Conservation (phyloP, 768 basidiomycete genomes). For the Holtermannia corniformis region DNA sequence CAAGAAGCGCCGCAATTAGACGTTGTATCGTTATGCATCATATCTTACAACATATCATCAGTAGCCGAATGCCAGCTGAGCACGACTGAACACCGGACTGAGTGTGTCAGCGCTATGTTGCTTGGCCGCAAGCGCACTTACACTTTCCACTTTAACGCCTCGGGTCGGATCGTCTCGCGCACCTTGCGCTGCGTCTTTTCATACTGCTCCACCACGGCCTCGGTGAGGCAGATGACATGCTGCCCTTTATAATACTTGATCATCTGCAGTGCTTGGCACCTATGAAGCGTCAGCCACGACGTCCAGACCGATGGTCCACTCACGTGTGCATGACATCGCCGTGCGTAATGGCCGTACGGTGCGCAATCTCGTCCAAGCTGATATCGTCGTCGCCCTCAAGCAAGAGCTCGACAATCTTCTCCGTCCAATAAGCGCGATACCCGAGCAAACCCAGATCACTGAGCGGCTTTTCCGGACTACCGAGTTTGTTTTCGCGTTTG, state of each 20-base stretch:
- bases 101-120: background rate
- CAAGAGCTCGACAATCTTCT: constrained; percentile 85
- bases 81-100: constrained; percentile 26
- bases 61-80: constrained; percentile 30
- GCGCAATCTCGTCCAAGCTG: constrained; percentile 93
- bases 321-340: constrained; percentile 98
- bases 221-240: constrained; percentile 85
- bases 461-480: constrained; percentile 95
- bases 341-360: constrained; percentile 88
- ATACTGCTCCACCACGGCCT: constrained; percentile 81
- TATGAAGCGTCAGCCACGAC: constrained; percentile 36
- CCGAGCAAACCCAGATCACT: constrained; percentile 84
- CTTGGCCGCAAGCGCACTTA: constrained; percentile 56
- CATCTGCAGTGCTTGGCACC: constrained; percentile 84
- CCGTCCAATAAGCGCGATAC: constrained; percentile 95
- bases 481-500: constrained; percentile 90
- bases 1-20: constrained; percentile 42
- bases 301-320: constrained; percentile 41
- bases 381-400: constrained; percentile 64
- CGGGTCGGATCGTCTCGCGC: constrained; percentile 66
- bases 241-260: constrained; percentile 95
- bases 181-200: constrained; percentile 72
- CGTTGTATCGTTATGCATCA: constrained; percentile 13
- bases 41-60: constrained; percentile 11
- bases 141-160: constrained; percentile 84